These are phyloP conservation scores for Hanseniaspora meyeri DNA, from an alignment of 805 yeast genomes.

Conservation along the genomic window DNA sequence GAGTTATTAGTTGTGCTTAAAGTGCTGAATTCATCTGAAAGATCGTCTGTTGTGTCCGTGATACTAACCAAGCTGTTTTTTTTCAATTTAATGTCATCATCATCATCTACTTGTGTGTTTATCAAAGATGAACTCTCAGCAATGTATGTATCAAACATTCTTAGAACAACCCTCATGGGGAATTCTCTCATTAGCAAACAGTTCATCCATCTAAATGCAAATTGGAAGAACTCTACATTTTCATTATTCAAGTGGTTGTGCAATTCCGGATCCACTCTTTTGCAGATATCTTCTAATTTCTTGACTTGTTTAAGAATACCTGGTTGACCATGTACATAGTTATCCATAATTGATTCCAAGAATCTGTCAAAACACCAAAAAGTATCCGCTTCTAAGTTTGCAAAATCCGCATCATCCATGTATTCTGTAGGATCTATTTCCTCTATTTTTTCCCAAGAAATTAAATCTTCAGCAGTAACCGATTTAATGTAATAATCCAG, in stretches of 20 bases:
- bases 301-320: slow-evolving; percentile 87
- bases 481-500: slow-evolving; percentile 43
- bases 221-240: slow-evolving; percentile 88
- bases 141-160: slow-evolving; percentile 97
- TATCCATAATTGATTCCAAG: slow-evolving; percentile 89
- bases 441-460: slow-evolving; percentile 24
- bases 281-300: slow-evolving; percentile 63
- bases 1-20: not conserved
- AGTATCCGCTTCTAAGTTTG: slow-evolving; percentile 82
- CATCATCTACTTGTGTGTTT: not conserved
- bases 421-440: slow-evolving; percentile 37
- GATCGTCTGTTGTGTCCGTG: not conserved
- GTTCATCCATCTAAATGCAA: slow-evolving; percentile 97
- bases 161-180: slow-evolving; percentile 57
- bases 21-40: not conserved
- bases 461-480: slow-evolving; percentile 32
- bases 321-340: slow-evolving; percentile 95
- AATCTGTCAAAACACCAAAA: slow-evolving; percentile 92
- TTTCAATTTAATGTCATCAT: not conserved
- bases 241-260: slow-evolving; percentile 65
- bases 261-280: slow-evolving; percentile 64
- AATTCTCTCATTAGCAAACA: slow-evolving; percentile 92
- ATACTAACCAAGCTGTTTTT: not conserved
- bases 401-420: slow-evolving; percentile 47
- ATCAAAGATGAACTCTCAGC: slow-evolving; percentile 45